Evolutionary conservation across 2,329 filamentous ascomycete genomes (phyloP), one percentile per base, ranked within the genome.

Genomic region (Fusarium duplospermum): DNA sequence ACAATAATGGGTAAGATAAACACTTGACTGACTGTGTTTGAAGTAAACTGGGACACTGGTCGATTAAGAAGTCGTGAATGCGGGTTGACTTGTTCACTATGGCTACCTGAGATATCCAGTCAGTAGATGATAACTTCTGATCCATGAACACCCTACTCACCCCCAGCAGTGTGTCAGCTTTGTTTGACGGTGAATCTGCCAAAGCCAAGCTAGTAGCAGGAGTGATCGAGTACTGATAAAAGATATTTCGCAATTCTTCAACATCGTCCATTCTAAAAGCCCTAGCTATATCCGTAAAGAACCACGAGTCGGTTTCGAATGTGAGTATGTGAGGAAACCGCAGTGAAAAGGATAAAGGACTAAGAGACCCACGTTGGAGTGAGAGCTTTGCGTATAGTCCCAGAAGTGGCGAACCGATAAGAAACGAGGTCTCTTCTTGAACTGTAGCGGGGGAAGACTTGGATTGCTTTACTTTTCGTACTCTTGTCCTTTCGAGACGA

Each of bases 341-440:
- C 13, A 65, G 16, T 9, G 52, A 59, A 13, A 65, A 20, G 10
- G 20, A 50, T 6, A 65, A 20, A 11, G 62, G 62, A 18, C 47
- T 57, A 14, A 65, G 62, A 9, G 62, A 50, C 1, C 54, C 54
- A 14, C 38, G 54, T 27, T 50, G 29, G 10, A 65, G 10, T n/a
- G 62, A 65, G 6, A 65, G 52, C 13, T 60, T 52, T 22, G 40
- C 38, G 14, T 65, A 60, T n/a, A 65, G 11, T 8, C 38, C 54
- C 2, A 47, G 52, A 27, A 65, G 54, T 13, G 52, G 36, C 9
- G 62, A 65, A 4, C 62, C 62, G 27, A 65, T 29, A n/a, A 65
- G 52, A 18, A 65, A 50, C 3, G 62, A 60, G n/a, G 52, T 36
- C 9, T 65, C 62, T 22, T 60, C 31, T 16, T 65, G 35, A 35